These are phyloP conservation scores for Cornus suecica DNA, from an alignment of 148 eudicot species.

Conservation along the genomic window DNA sequence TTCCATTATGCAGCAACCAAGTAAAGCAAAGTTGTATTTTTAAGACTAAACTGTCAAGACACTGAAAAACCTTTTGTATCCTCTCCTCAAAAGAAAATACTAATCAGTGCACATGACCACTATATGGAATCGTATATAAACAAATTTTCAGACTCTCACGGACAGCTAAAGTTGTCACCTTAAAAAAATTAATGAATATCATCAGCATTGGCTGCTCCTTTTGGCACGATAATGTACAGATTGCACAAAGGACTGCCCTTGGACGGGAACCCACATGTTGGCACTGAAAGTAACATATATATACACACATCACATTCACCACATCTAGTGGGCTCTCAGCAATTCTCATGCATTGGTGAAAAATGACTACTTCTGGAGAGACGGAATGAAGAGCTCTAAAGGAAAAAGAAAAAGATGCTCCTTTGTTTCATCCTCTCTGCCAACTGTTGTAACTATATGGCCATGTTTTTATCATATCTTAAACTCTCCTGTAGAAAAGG, in stretches of 20 bases:
- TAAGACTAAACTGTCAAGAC: no score
- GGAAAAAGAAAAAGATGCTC: background rate
- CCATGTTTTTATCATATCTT: slow-evolving; percentile 1
- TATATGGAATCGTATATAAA: no score
- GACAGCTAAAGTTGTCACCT: background rate
- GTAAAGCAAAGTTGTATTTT: no score
- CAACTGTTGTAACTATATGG: background rate
- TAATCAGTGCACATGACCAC: no score
- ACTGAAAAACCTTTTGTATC: no score
- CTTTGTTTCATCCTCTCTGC: background rate
- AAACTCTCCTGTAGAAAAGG: slow-evolving; percentile 75
- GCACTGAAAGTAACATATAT: background rate
- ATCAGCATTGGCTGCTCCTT: background rate
- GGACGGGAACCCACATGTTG: background rate
- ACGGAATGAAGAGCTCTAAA: background rate
- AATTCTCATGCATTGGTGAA: background rate
- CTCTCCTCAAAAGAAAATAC: no score
- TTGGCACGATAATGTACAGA: background rate
- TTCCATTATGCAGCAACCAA: no score
- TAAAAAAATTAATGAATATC: background rate
- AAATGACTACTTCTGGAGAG: background rate
- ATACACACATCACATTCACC: background rate
- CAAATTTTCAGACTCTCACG: background rate
- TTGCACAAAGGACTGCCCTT: background rate
- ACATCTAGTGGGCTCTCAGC: background rate